Evolutionary conservation across 2,329 filamentous ascomycete genomes (phyloP).

Genomic region (Botrytis byssoidea): DNA sequence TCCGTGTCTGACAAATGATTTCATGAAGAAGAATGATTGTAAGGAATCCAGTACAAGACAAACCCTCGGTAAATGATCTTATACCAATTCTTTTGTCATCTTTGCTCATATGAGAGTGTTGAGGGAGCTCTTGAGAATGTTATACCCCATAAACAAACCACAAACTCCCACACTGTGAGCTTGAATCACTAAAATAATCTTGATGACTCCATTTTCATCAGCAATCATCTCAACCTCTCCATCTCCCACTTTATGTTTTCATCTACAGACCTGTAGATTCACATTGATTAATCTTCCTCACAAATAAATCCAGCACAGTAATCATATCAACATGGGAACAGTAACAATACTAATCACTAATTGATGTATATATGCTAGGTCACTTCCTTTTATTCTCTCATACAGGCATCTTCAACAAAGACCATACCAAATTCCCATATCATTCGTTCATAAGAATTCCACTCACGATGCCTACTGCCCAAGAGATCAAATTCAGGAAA

Average conservation of each 20-base stretch:
- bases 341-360: not conserved
- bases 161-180: not conserved
- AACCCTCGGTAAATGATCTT: not conserved
- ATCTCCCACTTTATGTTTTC: not conserved
- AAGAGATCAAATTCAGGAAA: not conserved
- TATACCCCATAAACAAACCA: not conserved
- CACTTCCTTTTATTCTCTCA: too few species aligned
- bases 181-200: not conserved
- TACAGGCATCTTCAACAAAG: not conserved
- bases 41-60: not conserved
- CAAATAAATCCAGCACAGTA: not conserved
- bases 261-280: not conserved
- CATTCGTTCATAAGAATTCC: not conserved
- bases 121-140: not conserved
- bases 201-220: not conserved
- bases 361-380: not conserved
- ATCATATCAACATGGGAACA: not conserved
- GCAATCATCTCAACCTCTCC: not conserved
- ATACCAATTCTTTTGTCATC: not conserved
- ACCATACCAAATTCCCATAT: not conserved
- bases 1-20: not conserved
- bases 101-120: not conserved
- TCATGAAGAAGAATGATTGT: not conserved
- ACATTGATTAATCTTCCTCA: not conserved
- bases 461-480: not conserved